Conservation (phyloP, 176 grass and related monocot genomes). For the Carex myosuroides region DNA sequence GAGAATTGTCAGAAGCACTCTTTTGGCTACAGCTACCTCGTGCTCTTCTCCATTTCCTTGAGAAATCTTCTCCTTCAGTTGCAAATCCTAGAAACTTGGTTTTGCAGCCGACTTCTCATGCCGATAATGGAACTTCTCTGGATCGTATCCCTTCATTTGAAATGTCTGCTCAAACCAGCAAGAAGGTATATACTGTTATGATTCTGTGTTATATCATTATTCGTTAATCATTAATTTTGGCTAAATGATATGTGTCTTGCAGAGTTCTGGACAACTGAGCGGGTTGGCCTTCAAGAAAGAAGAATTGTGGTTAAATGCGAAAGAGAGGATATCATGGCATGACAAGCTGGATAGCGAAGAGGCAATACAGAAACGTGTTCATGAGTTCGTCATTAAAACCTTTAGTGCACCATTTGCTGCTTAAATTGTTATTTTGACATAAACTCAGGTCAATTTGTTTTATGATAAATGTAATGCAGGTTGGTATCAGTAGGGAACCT, state of each 20-base stretch:
- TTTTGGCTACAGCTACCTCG: slow-evolving; percentile 93
- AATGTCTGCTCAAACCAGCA: slow-evolving; percentile 35
- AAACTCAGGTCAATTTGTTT: background rate
- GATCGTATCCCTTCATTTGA: slow-evolving; percentile 57
- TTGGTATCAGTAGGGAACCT: slow-evolving; percentile 92
- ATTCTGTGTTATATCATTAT: slow-evolving; percentile 24
- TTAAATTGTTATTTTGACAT: slow-evolving; percentile 13
- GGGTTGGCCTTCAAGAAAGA: slow-evolving; percentile 85
- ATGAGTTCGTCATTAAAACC: slow-evolving; percentile 61
- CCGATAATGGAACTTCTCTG: slow-evolving; percentile 47
- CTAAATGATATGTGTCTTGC: slow-evolving; percentile 1
- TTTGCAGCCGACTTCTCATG: slow-evolving; percentile 32
- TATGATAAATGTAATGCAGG: slow-evolving; percentile 34
- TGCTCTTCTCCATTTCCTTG: slow-evolving; percentile 65
- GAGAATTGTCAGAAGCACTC: slow-evolving; percentile 71
- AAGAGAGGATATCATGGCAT: slow-evolving; percentile 96
- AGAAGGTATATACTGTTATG: slow-evolving; percentile 42
- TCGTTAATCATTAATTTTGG: background rate
- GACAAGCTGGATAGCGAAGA: slow-evolving; percentile 90
- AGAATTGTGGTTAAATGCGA: slow-evolving; percentile 80
- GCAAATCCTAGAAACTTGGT: slow-evolving; percentile 42
- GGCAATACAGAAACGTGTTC: slow-evolving; percentile 93
- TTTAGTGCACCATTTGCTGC: background rate
- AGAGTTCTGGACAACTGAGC: slow-evolving; percentile 66
- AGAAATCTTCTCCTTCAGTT: slow-evolving; percentile 61